Evolutionary conservation across 192 early-diverging fungal species (phyloP).

Genomic region (Irineochytrium annulatum): DNA sequence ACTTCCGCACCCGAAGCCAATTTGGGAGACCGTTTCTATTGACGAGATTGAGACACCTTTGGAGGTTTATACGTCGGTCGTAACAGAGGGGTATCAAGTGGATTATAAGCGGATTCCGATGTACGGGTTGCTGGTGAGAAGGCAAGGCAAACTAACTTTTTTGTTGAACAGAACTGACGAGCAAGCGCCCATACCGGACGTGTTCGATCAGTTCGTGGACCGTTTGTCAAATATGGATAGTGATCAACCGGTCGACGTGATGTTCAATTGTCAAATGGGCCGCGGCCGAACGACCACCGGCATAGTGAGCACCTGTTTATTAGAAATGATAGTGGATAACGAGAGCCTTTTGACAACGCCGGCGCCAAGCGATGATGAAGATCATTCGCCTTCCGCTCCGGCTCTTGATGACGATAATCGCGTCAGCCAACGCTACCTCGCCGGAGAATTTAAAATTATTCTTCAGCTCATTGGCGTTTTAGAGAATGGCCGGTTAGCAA

Average conservation of each 20-base stretch:
- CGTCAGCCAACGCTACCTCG: slow-evolving; percentile 29
- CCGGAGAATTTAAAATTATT: slow-evolving; percentile 57
- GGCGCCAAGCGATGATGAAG: background rate
- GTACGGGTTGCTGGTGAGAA: slow-evolving; percentile 18
- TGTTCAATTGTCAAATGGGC: slow-evolving; percentile 73
- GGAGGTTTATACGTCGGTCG: slow-evolving; percentile 53
- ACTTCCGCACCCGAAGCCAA: slow-evolving; percentile 21
- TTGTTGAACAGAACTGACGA: slow-evolving; percentile 44
- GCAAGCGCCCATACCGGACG: slow-evolving; percentile 65
- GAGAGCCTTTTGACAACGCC: slow-evolving; percentile 7
- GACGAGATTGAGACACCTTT: slow-evolving; percentile 54
- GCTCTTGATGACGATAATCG: slow-evolving; percentile 20
- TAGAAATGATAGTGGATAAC: slow-evolving; percentile 53
- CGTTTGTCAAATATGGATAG: slow-evolving; percentile 32
- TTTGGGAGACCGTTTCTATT: slow-evolving; percentile 54
- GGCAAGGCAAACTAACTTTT: background rate
- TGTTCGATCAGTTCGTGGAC: slow-evolving; percentile 57
- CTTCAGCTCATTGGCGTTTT: slow-evolving; percentile 57
- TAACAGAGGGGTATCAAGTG: slow-evolving; percentile 49
- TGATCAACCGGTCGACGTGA: slow-evolving; percentile 29
- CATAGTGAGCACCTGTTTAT: slow-evolving; percentile 50
- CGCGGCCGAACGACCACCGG: slow-evolving; percentile 65
- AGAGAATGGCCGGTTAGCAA: slow-evolving; percentile 57
- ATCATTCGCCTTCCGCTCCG: slow-evolving; percentile 5
- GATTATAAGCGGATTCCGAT: slow-evolving; percentile 60